Conservation (phyloP, 2,329 filamentous ascomycete genomes). For the Trichothecium roseum region DNA sequence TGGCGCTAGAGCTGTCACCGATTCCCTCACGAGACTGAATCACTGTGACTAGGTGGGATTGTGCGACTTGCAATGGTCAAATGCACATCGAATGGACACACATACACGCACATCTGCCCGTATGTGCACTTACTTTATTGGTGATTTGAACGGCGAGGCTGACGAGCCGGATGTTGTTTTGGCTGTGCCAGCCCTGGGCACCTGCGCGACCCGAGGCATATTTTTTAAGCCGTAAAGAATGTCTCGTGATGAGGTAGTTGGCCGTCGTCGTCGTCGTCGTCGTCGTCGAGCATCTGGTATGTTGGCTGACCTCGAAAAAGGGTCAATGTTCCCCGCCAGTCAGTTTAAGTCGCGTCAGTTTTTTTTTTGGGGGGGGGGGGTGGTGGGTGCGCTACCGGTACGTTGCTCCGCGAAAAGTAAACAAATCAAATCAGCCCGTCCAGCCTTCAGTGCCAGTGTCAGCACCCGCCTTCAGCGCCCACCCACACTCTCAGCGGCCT, state of each 20-base stretch:
- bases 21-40: too few relatives aligned
- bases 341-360: neutral
- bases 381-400: conserved; percentile 3
- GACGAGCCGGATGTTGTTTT: conserved; percentile 36
- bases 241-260: conserved; percentile 3
- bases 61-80: too few relatives aligned
- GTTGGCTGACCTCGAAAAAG: neutral
- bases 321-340: neutral
- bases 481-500: too few relatives aligned
- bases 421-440: neutral
- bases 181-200: conserved; percentile 36
- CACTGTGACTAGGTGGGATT: too few relatives aligned
- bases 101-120: neutral
- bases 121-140: conserved; percentile 39
- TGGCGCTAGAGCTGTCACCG: too few relatives aligned
- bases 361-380: neutral
- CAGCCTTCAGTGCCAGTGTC: too few relatives aligned
- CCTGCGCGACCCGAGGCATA: conserved; percentile 51
- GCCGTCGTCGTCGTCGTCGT: neutral
- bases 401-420: conserved; percentile 6
- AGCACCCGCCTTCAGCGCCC: too few relatives aligned
- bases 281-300: neutral
- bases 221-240: neutral
- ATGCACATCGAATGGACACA: too few relatives aligned
- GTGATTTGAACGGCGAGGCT: conserved; percentile 45